Percentiles rank a stretch among this genome's conserved stretches.
Conservation (phyloP, 75 land plant species). For the Chamaecyparis obtusa region DNA sequence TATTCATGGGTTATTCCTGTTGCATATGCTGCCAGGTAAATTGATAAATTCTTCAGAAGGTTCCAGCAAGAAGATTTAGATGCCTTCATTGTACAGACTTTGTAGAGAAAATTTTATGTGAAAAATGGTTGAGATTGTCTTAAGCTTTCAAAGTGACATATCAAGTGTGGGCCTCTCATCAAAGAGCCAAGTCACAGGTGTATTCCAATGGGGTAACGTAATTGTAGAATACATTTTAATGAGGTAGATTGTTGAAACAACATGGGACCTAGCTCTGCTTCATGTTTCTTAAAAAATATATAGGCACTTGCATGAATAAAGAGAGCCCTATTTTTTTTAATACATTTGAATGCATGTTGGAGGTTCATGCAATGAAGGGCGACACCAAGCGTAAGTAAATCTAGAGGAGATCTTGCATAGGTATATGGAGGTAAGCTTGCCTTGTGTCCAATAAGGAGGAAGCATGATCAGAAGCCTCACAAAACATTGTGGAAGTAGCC, state of each 20-base stretch:
- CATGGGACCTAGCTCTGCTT: not conserved
- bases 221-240: not conserved
- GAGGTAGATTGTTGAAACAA: not conserved
- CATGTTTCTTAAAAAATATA: too few relatives aligned
- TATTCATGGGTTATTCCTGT: not conserved
- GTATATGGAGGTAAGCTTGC: too few relatives aligned
- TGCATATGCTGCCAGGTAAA: not conserved
- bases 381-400: too few relatives aligned
- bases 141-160: not conserved
- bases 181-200: not conserved
- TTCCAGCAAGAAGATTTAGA: not conserved
- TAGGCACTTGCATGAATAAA: too few relatives aligned
- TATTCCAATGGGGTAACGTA: not conserved
- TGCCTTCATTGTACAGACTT: not conserved
- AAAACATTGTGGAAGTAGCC: too few relatives aligned
- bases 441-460: too few relatives aligned
- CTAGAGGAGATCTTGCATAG: too few relatives aligned
- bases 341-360: too few relatives aligned
- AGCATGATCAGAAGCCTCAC: too few relatives aligned
- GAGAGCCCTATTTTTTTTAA: too few relatives aligned
- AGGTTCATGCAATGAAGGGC: too few relatives aligned
- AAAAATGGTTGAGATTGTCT: not conserved
- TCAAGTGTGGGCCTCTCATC: not conserved
- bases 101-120: not conserved
- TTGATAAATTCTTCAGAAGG: not conserved